Conservation (phyloP, 257 asterid genomes). For the Haberlea rhodopensis region DNA sequence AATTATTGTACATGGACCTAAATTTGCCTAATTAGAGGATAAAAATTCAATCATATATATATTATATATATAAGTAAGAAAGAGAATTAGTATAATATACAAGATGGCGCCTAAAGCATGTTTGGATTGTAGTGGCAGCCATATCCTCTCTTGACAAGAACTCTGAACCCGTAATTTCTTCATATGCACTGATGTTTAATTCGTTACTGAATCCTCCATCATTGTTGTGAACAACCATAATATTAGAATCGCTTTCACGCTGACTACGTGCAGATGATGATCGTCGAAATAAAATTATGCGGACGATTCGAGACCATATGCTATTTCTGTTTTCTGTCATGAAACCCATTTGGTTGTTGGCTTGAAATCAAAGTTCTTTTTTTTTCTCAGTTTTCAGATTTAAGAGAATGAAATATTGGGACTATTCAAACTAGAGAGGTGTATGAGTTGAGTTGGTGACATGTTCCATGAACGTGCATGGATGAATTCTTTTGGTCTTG, state of each 20-base stretch:
- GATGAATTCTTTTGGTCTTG: not conserved
- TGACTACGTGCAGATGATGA: constrained; percentile 17
- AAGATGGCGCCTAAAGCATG: constrained; percentile 65
- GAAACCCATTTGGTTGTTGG: not conserved
- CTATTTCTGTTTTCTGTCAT: constrained; percentile 23
- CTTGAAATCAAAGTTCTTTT: not conserved
- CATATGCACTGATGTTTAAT: constrained; percentile 25
- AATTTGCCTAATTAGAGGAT: not conserved
- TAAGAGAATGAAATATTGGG: not conserved
- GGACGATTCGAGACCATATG: constrained; percentile 39
- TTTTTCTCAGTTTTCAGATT: too few relatives aligned
- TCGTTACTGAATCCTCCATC: constrained; percentile 33
- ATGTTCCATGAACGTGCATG: not conserved
- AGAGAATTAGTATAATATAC: constrained; percentile 29
- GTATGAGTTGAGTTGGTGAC: not conserved
- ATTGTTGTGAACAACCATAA: constrained; percentile 37
- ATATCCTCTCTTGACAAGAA: constrained; percentile 48
- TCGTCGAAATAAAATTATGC: constrained; percentile 42
- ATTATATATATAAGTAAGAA: too few relatives aligned
- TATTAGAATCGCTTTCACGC: constrained; percentile 18
- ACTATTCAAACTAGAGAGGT: not conserved
- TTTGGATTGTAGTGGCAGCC: constrained; percentile 72
- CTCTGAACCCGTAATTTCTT: constrained; percentile 9
- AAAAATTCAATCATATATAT: not conserved
- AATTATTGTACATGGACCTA: too few relatives aligned